A percentile compares a stretch with the other conserved stretches of the same genome.
These are phyloP conservation scores for Biancaea sappan DNA, from an alignment of 306 rosid genomes.

Conservation along the genomic window DNA sequence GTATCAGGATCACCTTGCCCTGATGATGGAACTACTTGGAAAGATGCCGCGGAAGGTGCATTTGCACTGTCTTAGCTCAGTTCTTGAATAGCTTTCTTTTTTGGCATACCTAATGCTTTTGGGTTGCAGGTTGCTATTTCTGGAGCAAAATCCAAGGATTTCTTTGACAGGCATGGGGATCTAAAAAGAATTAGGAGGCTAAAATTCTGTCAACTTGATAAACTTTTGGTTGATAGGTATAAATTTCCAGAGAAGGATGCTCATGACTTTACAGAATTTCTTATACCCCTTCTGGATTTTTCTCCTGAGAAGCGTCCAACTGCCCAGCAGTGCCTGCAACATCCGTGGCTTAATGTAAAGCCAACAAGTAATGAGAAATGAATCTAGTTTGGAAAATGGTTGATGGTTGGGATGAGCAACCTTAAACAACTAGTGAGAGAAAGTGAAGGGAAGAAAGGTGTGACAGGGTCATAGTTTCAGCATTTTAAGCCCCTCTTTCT, in stretches of 20 bases:
- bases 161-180: constrained; percentile 93
- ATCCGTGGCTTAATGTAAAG: constrained; percentile 65
- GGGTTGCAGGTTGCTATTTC: constrained; percentile 62
- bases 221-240: constrained; percentile 74
- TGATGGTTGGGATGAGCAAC: constrained; percentile 71
- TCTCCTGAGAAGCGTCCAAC: constrained; percentile 94
- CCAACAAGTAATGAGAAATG: constrained; percentile 41
- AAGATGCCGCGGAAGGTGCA: constrained; percentile 90
- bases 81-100: constrained; percentile 20
- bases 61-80: constrained; percentile 5
- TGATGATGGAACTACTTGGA: constrained; percentile 99
- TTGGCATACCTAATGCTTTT: constrained; percentile 34
- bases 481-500: constrained; percentile 31
- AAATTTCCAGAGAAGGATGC: constrained; percentile 73
- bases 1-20: constrained; percentile 95
- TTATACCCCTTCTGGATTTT: constrained; percentile 74
- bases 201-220: constrained; percentile 76
- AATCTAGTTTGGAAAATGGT: constrained; percentile 50
- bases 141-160: constrained; percentile 84
- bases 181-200: constrained; percentile 91
- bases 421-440: constrained; percentile 59
- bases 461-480: constrained; percentile 19
- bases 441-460: constrained; percentile 55
- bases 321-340: constrained; percentile 85
- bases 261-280: constrained; percentile 67